phyloP scores from a whole-genome alignment of 495 filamentous ascomycete species.

The Lentithecium fluviatile region DNA sequence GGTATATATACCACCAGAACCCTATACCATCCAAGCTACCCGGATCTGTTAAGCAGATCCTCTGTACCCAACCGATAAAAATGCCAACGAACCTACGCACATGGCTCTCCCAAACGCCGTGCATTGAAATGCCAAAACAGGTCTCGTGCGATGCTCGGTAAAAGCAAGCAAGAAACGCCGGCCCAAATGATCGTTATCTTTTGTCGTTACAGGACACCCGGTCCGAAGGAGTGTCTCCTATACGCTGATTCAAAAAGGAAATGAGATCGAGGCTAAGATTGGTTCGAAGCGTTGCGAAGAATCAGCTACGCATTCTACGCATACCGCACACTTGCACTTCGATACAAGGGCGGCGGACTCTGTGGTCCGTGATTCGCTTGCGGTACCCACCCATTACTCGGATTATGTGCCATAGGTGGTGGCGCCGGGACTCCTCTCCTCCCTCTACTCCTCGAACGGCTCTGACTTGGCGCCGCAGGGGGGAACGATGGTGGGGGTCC shows the following conservation, averaged over 20 bases:
- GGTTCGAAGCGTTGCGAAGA: neutral
- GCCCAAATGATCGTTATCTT: neutral
- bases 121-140: no score
- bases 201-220: neutral
- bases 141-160: no score
- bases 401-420: neutral
- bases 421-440: constrained; percentile 6
- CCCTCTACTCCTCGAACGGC: constrained; percentile 6
- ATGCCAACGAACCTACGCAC: no score
- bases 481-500: neutral
- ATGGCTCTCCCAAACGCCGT: no score
- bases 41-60: no score
- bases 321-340: neutral
- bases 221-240: neutral
- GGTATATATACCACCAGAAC: no score
- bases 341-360: neutral
- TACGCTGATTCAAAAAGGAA: neutral
- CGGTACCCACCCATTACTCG: neutral
- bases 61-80: no score
- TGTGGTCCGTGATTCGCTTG: neutral
- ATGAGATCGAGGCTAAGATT: neutral
- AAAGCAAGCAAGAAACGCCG: neutral
- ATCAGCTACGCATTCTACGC: neutral
- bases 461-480: neutral
- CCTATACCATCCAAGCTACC: no score